These are phyloP conservation scores for Hirsutella minnesotensis DNA, from an alignment of 2,329 filamentous ascomycete genomes.

Conservation along the genomic window DNA sequence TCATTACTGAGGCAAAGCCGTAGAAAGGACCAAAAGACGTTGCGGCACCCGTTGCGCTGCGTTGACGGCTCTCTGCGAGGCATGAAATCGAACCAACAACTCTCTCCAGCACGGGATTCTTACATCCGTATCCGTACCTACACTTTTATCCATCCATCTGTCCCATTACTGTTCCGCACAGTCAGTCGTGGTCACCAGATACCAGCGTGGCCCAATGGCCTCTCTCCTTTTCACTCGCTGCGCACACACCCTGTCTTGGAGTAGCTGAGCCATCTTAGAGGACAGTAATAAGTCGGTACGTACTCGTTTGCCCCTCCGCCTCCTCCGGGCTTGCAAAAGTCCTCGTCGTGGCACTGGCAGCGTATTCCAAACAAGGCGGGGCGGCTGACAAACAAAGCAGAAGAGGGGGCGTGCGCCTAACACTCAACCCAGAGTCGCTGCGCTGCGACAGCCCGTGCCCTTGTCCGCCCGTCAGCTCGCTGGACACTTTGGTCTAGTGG, in stretches of 20 bases:
- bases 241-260: neutral
- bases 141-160: neutral
- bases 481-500: neutral
- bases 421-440: neutral
- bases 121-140: too few species aligned
- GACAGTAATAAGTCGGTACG: too few species aligned
- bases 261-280: too few species aligned
- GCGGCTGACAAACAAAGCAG: neutral
- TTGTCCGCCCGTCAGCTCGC: neutral
- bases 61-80: too few species aligned
- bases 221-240: neutral
- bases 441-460: neutral
- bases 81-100: too few species aligned
- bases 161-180: neutral
- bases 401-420: neutral
- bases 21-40: too few species aligned
- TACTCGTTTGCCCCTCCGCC: too few species aligned
- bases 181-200: slow-evolving; percentile 2
- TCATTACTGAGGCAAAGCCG: too few species aligned
- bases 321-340: too few species aligned
- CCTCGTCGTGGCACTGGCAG: too few species aligned
- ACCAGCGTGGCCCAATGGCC: neutral
- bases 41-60: too few species aligned
- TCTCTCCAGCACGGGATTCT: too few species aligned
- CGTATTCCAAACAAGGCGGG: neutral